Conservation (phyloP, 2,329 filamentous ascomycete genomes). For the Curvularia sp. region DNA sequence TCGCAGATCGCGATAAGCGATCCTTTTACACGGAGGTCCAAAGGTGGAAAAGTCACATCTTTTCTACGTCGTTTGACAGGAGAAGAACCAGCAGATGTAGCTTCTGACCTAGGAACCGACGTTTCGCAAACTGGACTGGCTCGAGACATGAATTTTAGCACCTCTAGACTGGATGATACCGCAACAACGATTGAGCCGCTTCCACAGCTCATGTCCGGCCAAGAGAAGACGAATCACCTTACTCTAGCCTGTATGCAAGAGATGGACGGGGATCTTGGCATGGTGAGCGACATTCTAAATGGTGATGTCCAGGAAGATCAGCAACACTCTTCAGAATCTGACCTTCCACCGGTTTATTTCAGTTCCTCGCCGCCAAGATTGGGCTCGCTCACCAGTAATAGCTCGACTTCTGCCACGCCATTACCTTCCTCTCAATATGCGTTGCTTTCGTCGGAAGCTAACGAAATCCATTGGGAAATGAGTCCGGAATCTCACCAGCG, state of each 20-base stretch:
- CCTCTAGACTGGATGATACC: slow-evolving; percentile 1
- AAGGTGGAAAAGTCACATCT: slow-evolving; percentile 21
- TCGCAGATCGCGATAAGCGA: slow-evolving; percentile 36
- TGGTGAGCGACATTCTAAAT: slow-evolving; percentile 22
- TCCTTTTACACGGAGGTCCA: slow-evolving; percentile 33
- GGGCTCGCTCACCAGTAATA: slow-evolving; percentile 35
- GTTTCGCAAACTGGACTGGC: slow-evolving; percentile 2
- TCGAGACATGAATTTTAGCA: background rate
- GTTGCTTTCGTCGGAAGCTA: slow-evolving; percentile 31
- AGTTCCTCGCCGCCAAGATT: slow-evolving; percentile 35
- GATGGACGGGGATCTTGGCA: background rate
- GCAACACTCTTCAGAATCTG: background rate
- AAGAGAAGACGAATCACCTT: background rate
- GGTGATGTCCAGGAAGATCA: slow-evolving; percentile 9
- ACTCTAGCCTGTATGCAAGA: background rate
- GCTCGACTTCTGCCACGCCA: slow-evolving; percentile 35
- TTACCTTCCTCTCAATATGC: slow-evolving; percentile 27
- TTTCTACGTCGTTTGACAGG: slow-evolving; percentile 40
- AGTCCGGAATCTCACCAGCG: slow-evolving; percentile 51
- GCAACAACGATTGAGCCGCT: slow-evolving; percentile 4
- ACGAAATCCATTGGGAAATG: slow-evolving; percentile 50
- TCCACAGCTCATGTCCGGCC: background rate
- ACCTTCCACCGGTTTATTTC: slow-evolving; percentile 21
- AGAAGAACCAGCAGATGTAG: slow-evolving; percentile 14
- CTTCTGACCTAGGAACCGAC: background rate